A percentile compares a stretch with the other conserved stretches of the same genome.
Conservation (phyloP, 1,284 basidiomycete species). For the Leccinum colubrinum region DNA sequence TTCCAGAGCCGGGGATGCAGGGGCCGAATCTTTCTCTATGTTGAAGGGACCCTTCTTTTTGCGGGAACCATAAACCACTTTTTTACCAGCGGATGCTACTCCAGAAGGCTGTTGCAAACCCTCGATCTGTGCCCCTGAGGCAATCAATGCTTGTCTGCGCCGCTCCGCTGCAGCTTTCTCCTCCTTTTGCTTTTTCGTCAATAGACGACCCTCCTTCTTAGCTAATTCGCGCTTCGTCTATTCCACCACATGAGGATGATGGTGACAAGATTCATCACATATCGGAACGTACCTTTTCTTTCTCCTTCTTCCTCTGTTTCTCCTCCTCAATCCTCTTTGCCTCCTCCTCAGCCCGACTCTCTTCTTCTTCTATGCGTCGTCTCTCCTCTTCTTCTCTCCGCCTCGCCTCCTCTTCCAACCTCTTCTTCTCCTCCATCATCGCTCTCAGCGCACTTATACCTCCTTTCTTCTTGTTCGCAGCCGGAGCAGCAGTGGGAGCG, state of each 20-base stretch:
- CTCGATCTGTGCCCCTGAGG: slow-evolving; percentile 88
- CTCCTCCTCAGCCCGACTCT: slow-evolving; percentile 75
- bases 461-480: slow-evolving; percentile 68
- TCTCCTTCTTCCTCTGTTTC: slow-evolving; percentile 83
- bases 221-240: slow-evolving; percentile 82
- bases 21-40: slow-evolving; percentile 41
- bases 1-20: slow-evolving; percentile 46
- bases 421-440: slow-evolving; percentile 88
- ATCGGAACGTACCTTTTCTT: slow-evolving; percentile 70
- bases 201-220: slow-evolving; percentile 87
- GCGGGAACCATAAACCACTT: slow-evolving; percentile 78
- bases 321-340: slow-evolving; percentile 76
- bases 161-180: slow-evolving; percentile 91
- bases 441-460: slow-evolving; percentile 76
- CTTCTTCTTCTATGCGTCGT: slow-evolving; percentile 81
- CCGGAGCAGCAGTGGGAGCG: slow-evolving; percentile 37
- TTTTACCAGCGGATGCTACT: slow-evolving; percentile 53
- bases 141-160: slow-evolving; percentile 87
- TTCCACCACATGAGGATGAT: slow-evolving; percentile 9
- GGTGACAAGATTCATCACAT: slow-evolving; percentile 1
- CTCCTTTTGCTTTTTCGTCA: slow-evolving; percentile 96
- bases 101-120: slow-evolving; percentile 66
- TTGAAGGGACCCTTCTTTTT: slow-evolving; percentile 70
- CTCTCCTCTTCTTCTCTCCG: slow-evolving; percentile 72
- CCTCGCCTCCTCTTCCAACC: slow-evolving; percentile 78